These are phyloP conservation scores for Paramecium tetraurelia DNA, from an alignment of 73 alveolate species.

Conservation along the genomic window DNA sequence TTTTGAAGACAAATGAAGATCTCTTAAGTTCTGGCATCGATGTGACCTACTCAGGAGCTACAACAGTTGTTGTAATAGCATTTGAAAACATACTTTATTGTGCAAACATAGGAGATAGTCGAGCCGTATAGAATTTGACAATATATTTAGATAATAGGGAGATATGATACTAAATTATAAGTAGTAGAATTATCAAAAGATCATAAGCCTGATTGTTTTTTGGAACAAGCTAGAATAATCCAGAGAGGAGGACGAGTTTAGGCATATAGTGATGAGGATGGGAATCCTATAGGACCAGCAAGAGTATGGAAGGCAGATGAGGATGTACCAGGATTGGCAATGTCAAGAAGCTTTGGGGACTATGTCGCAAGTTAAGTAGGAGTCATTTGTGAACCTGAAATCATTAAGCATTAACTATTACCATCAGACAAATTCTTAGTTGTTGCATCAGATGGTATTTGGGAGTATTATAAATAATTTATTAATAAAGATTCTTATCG, in stretches of 20 bases:
- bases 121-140: slow-evolving; percentile 21
- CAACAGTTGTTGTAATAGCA: slow-evolving; percentile 59
- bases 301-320: slow-evolving; percentile 80
- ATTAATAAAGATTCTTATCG: slow-evolving; percentile 57
- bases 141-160: slow-evolving; percentile 27
- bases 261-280: slow-evolving; percentile 81
- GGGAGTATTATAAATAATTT: slow-evolving; percentile 67
- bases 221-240: slow-evolving; percentile 68
- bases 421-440: slow-evolving; percentile 76
- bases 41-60: slow-evolving; percentile 67
- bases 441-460: slow-evolving; percentile 85
- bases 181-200: slow-evolving; percentile 56
- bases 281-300: slow-evolving; percentile 84
- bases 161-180: slow-evolving; percentile 57
- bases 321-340: slow-evolving; percentile 85
- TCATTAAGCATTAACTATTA: slow-evolving; percentile 62
- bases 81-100: slow-evolving; percentile 57
- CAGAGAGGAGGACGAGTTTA: slow-evolving; percentile 78
- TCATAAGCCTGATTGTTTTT: slow-evolving; percentile 73
- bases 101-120: slow-evolving; percentile 70
- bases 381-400: slow-evolving; percentile 78
- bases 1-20: slow-evolving; percentile 54
- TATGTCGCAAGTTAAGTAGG: slow-evolving; percentile 82
- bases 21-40: slow-evolving; percentile 56
- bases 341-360: slow-evolving; percentile 85